Percentiles rank a stretch among this genome's conserved stretches.
phyloP scores from a whole-genome alignment of 2,329 filamentous ascomycete genomes.

The Penicillium digitatum region DNA sequence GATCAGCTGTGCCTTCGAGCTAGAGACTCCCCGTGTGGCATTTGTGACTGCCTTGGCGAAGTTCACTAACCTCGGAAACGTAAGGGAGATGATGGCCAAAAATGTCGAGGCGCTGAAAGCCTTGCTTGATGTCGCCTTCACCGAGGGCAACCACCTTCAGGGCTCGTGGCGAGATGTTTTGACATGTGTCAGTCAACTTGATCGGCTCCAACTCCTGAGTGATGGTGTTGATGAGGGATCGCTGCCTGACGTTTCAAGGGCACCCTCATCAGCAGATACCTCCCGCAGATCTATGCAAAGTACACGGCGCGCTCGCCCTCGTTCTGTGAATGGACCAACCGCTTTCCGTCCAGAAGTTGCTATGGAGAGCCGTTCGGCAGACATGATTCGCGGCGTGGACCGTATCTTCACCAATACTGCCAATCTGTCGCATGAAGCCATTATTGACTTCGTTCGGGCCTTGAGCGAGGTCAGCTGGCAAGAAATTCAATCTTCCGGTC shows the following conservation, averaged over 20 bases:
- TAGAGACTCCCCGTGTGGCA: slow-evolving; percentile 88
- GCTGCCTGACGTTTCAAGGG: slow-evolving; percentile 86
- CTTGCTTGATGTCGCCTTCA: slow-evolving; percentile 84
- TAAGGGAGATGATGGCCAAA: slow-evolving; percentile 91
- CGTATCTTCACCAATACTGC: slow-evolving; percentile 96
- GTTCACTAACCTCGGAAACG: slow-evolving; percentile 91
- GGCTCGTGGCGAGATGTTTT: slow-evolving; percentile 94
- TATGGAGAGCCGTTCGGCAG: slow-evolving; percentile 84
- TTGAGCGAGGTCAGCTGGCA: slow-evolving; percentile 97
- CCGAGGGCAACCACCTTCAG: slow-evolving; percentile 83
- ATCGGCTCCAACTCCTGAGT: slow-evolving; percentile 89
- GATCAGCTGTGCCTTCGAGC: slow-evolving; percentile 87
- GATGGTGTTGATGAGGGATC: slow-evolving; percentile 90
- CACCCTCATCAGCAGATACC: slow-evolving; percentile 57
- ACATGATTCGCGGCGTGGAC: slow-evolving; percentile 89
- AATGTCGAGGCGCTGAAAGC: slow-evolving; percentile 93
- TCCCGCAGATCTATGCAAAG: slow-evolving; percentile 64
- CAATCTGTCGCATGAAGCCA: slow-evolving; percentile 86
- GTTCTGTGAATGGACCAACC: slow-evolving; percentile 47
- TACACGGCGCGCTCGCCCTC: slow-evolving; percentile 47
- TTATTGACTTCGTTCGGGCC: slow-evolving; percentile 89
- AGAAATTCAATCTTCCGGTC: slow-evolving; percentile 94
- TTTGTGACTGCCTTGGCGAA: slow-evolving; percentile 92
- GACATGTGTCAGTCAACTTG: slow-evolving; percentile 91
- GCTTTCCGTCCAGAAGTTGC: slow-evolving; percentile 75